Percentiles rank a stretch among this genome's conserved stretches.
phyloP scores from a whole-genome alignment of 192 early-diverging fungal genomes.

The Diversispora eburnea region DNA sequence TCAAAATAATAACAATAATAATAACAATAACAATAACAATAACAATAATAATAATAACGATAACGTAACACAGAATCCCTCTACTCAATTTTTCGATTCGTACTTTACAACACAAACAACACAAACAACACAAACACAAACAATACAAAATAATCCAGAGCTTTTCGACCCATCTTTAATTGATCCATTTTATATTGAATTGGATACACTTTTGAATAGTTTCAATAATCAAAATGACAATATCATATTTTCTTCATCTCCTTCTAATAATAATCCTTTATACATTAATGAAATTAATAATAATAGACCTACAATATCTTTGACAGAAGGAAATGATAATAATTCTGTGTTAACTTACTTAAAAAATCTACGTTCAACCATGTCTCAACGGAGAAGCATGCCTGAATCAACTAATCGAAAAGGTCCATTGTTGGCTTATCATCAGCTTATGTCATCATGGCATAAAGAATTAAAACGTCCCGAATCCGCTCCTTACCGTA shows the following conservation, averaged over 20 bases:
- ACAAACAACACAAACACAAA: too few species aligned
- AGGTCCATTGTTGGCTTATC: neutral
- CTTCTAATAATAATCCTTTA: too few species aligned
- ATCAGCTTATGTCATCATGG: conserved; percentile 2
- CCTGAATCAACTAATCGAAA: neutral
- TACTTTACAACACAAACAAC: too few species aligned
- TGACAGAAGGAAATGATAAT: neutral
- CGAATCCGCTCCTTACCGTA: neutral
- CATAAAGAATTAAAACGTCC: conserved; percentile 2
- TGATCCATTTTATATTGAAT: neutral
- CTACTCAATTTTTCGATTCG: neutral
- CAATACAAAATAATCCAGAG: too few species aligned
- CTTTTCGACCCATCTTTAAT: neutral
- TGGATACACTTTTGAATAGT: neutral
- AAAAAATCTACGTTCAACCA: neutral
- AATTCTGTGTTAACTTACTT: neutral
- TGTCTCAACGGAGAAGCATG: neutral
- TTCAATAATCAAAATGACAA: neutral
- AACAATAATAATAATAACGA: neutral
- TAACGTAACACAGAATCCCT: neutral
- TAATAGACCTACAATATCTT: neutral
- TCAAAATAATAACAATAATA: neutral
- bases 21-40: neutral
- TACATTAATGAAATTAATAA: too few species aligned
- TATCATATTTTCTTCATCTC: too few species aligned